These are phyloP conservation scores for Excoecaria agallocha DNA, from an alignment of 345 rosid genomes.

Conservation along the genomic window DNA sequence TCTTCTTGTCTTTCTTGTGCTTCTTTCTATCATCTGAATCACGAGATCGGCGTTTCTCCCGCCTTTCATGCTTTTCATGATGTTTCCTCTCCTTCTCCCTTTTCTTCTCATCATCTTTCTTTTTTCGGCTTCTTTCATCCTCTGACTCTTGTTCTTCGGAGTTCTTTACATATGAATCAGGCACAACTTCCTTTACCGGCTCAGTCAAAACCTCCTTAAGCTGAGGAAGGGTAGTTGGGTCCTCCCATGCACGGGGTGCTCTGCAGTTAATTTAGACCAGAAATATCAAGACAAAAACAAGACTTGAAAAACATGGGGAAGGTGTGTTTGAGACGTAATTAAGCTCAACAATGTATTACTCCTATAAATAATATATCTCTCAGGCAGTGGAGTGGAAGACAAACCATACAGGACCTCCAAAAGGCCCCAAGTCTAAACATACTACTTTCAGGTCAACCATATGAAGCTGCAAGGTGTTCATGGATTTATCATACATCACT, in stretches of 20 bases:
- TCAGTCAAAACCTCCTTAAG: slow-evolving; percentile 37
- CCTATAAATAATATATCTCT: too few species aligned
- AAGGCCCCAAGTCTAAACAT: too few species aligned
- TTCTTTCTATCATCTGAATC: slow-evolving; percentile 60
- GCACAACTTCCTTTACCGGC: slow-evolving; percentile 26
- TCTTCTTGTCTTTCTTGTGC: slow-evolving; percentile 31
- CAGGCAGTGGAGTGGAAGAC: too few species aligned
- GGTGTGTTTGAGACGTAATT: not conserved
- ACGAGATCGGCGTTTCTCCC: slow-evolving; percentile 29
- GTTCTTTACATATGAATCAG: slow-evolving; percentile 31
- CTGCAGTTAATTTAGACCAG: slow-evolving; percentile 36
- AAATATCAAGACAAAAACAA: not conserved
- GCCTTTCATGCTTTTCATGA: slow-evolving; percentile 33
- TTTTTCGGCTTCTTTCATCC: slow-evolving; percentile 52
- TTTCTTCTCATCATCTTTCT: slow-evolving; percentile 45
- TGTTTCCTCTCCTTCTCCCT: slow-evolving; percentile 29
- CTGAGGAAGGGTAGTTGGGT: slow-evolving; percentile 61
- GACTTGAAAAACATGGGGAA: not conserved
- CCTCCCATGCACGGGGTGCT: slow-evolving; percentile 88
- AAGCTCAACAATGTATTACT: not conserved
- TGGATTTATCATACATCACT: too few species aligned
- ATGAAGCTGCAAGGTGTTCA: too few species aligned
- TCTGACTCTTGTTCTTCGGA: slow-evolving; percentile 42
- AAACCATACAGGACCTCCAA: too few species aligned
- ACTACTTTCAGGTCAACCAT: too few species aligned